A percentile compares a stretch with the other conserved stretches of the same genome.
Conservation (phyloP, 1,139 yeast genomes). For the Yamadazyma trypodendri region DNA sequence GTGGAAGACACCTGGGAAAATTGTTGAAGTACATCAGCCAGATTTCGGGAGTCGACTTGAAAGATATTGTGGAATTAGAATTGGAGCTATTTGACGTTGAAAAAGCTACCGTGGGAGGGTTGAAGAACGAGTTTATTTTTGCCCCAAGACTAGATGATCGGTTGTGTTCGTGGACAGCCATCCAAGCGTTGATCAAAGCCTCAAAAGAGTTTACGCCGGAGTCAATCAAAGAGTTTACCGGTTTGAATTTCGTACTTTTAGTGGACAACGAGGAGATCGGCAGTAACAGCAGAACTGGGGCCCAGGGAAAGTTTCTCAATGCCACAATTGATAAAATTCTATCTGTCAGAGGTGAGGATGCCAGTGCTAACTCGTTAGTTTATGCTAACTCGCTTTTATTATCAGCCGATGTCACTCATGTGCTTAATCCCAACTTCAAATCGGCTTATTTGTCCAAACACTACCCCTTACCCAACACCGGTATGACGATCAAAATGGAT, state of each 20-base stretch:
- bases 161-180: slow-evolving; percentile 61
- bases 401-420: slow-evolving; percentile 68
- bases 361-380: slow-evolving; percentile 45
- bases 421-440: slow-evolving; percentile 62
- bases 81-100: slow-evolving; percentile 66
- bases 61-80: slow-evolving; percentile 56
- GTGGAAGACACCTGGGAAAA: slow-evolving; percentile 56
- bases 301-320: slow-evolving; percentile 35
- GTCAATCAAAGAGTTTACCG: slow-evolving; percentile 21
- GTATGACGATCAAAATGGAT: slow-evolving; percentile 68
- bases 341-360: slow-evolving; percentile 12
- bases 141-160: slow-evolving; percentile 71
- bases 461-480: slow-evolving; percentile 76
- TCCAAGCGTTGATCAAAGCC: slow-evolving; percentile 48
- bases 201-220: slow-evolving; percentile 19
- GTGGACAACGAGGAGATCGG: slow-evolving; percentile 48
- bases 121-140: slow-evolving; percentile 57
- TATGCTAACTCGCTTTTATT: slow-evolving; percentile 40
- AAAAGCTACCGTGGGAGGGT: slow-evolving; percentile 59
- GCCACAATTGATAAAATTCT: slow-evolving; percentile 21
- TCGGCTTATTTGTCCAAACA: slow-evolving; percentile 67
- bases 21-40: slow-evolving; percentile 57
- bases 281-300: slow-evolving; percentile 42
- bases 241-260: slow-evolving; percentile 42
- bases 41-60: slow-evolving; percentile 46